Conservation (phyloP, 495 filamentous ascomycete genomes). For the Penicillium nucicola region DNA sequence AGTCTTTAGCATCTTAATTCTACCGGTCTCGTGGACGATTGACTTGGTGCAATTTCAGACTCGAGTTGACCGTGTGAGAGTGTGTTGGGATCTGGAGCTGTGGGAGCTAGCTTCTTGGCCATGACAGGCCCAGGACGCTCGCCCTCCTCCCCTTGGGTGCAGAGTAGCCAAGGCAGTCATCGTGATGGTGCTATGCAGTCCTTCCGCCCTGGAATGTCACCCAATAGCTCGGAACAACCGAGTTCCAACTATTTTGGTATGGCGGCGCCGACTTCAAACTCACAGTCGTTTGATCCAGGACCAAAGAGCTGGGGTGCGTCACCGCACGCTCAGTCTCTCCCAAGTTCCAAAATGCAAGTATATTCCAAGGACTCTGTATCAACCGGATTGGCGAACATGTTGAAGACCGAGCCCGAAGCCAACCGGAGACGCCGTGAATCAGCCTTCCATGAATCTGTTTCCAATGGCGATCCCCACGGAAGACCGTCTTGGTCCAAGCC, state of each 20-base stretch:
- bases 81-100: slow-evolving; percentile 8
- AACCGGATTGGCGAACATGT: slow-evolving; percentile 62
- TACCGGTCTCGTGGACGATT: too few species aligned
- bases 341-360: slow-evolving; percentile 65
- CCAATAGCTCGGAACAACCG: slow-evolving; percentile 39
- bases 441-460: slow-evolving; percentile 15
- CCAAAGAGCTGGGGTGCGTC: slow-evolving; percentile 70
- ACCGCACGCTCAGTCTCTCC: slow-evolving; percentile 62
- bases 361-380: slow-evolving; percentile 73
- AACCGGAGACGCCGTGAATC: slow-evolving; percentile 23
- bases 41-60: too few species aligned
- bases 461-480: slow-evolving; percentile 11
- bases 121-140: slow-evolving; percentile 48
- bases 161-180: slow-evolving; percentile 26
- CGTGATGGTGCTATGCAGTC: slow-evolving; percentile 15
- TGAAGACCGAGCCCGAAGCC: slow-evolving; percentile 29
- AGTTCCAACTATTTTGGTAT: slow-evolving; percentile 86
- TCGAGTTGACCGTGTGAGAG: slow-evolving; percentile 1
- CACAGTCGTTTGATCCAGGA: slow-evolving; percentile 56
- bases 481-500: slow-evolving; percentile 2
- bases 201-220: slow-evolving; percentile 34
- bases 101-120: slow-evolving; percentile 23
- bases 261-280: slow-evolving; percentile 56
- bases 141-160: slow-evolving; percentile 45
- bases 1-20: not conserved